Evolutionary conservation across 163 green algal species (phyloP).

Genomic region (Scenedesmus sp.): DNA sequence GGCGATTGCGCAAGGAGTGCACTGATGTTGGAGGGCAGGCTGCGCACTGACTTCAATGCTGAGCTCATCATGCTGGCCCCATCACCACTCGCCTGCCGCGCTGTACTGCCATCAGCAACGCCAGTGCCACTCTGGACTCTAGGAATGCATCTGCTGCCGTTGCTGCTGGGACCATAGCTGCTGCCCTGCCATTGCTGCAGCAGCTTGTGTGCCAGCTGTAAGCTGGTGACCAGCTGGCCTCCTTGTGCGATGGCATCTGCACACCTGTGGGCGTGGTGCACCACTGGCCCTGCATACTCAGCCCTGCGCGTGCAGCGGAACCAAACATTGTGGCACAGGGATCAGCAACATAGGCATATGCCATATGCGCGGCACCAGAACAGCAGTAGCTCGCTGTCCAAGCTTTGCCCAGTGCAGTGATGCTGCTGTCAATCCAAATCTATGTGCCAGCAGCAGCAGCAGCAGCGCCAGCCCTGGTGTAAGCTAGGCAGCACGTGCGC

Average conservation of each 20-base stretch:
- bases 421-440: too few species aligned
- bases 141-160: neutral
- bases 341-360: neutral
- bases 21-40: neutral
- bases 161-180: neutral
- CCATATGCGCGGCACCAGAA: too few species aligned
- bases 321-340: neutral
- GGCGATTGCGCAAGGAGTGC: neutral
- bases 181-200: neutral
- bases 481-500: too few species aligned
- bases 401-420: too few species aligned
- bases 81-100: neutral
- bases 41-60: neutral
- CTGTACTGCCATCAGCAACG: neutral
- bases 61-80: neutral
- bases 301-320: neutral
- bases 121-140: neutral
- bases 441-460: too few species aligned
- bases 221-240: conserved; percentile 30
- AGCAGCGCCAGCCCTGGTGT: too few species aligned
- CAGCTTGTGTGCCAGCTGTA: neutral
- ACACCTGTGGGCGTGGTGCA: conserved; percentile 60
- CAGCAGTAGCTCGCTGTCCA: too few species aligned
- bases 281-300: conserved; percentile 6
- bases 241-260: conserved; percentile 53